Evolutionary conservation across 2,329 filamentous ascomycete genomes (phyloP).

Genomic region (Penicillium aurantiogriseum): DNA sequence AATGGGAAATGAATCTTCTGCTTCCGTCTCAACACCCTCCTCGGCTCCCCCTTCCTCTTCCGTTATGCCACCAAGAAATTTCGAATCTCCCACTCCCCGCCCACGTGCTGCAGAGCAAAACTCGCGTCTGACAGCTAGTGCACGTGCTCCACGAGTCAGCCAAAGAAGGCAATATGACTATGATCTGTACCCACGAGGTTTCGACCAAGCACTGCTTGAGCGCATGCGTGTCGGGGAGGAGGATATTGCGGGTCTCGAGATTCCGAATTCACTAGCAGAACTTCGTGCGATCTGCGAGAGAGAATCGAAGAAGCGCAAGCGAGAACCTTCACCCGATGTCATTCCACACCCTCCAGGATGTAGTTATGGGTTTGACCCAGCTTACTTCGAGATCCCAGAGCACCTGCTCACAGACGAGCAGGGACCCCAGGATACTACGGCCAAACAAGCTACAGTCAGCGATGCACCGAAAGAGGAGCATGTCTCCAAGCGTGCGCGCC

Average conservation of each 20-base stretch:
- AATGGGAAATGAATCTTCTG: not conserved
- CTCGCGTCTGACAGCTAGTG: not conserved
- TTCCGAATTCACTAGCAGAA: not conserved
- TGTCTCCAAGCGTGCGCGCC: not conserved
- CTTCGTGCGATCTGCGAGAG: not conserved
- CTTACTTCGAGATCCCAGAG: slow-evolving; percentile 36
- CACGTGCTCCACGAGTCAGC: not conserved
- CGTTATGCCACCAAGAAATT: not conserved
- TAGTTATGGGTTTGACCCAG: slow-evolving; percentile 43
- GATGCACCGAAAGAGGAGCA: not conserved
- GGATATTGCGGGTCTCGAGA: slow-evolving; percentile 10
- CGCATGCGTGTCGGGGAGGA: slow-evolving; percentile 6
- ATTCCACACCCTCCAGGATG: slow-evolving; percentile 44
- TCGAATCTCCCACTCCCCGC: not conserved
- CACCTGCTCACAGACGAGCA: slow-evolving; percentile 24
- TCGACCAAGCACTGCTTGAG: slow-evolving; percentile 8
- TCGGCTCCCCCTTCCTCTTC: not conserved
- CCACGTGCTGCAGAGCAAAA: not conserved
- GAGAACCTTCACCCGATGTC: slow-evolving; percentile 39
- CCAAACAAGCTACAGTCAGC: not conserved
- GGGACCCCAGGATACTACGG: not conserved
- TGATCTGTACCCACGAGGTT: slow-evolving; percentile 1
- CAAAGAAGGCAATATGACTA: slow-evolving; percentile 1
- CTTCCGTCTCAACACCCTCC: not conserved
- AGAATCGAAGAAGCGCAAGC: slow-evolving; percentile 38